phyloP scores from a whole-genome alignment of 257 asterid species.

The Ilex asprella region DNA sequence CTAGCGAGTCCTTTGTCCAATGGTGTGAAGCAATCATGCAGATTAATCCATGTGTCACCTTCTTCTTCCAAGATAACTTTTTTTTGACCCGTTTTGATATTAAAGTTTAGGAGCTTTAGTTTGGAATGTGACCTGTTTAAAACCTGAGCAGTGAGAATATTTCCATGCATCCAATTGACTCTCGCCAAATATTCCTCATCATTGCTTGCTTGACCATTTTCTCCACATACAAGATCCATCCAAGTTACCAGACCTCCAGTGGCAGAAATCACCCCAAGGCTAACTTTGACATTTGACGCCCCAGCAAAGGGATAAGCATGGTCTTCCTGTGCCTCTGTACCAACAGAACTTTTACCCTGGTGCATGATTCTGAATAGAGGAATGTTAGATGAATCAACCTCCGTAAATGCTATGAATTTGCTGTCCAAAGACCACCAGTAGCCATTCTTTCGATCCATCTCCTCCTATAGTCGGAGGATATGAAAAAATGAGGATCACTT shows the following conservation, averaged over 20 bases:
- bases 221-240: conserved; percentile 89
- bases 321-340: conserved; percentile 84
- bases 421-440: conserved; percentile 98
- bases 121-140: conserved; percentile 70
- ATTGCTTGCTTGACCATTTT: conserved; percentile 23
- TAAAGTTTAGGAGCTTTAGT: conserved; percentile 65
- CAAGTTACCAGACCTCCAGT: conserved; percentile 66
- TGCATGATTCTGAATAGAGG: conserved; percentile 92
- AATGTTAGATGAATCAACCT: conserved; percentile 65
- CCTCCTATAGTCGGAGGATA: conserved; percentile 52
- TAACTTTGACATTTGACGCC: conserved; percentile 66
- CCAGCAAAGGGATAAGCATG: conserved; percentile 95
- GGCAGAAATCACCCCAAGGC: conserved; percentile 65
- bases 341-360: conserved; percentile 72
- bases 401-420: conserved; percentile 75
- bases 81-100: conserved; percentile 63
- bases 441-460: conserved; percentile 91
- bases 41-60: conserved; percentile 72
- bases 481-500: background rate
- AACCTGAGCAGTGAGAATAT: conserved; percentile 79
- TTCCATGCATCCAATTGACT: conserved; percentile 86
- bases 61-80: conserved; percentile 67
- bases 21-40: conserved; percentile 88
- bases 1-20: conserved; percentile 51
- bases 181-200: conserved; percentile 81